A percentile compares a stretch with the other conserved stretches of the same genome.
These are phyloP conservation scores for Thielaviopsis musarum DNA, from an alignment of 2,329 filamentous ascomycete species.

Conservation along the genomic window DNA sequence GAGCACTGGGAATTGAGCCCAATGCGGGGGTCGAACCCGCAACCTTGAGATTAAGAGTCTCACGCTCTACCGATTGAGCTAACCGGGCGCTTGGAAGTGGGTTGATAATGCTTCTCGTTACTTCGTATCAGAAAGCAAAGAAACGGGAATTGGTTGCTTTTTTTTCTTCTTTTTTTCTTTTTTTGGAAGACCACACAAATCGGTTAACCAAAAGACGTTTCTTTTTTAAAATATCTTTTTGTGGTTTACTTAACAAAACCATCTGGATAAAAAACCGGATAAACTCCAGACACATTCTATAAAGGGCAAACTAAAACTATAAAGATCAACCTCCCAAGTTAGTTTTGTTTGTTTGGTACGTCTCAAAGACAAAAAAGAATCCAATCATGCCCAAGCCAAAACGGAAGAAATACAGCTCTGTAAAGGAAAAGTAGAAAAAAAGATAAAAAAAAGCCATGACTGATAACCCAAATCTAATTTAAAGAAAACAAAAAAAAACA, in stretches of 20 bases:
- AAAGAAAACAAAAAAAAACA: conserved; percentile 1
- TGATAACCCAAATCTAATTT: background rate
- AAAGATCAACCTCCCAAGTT: background rate
- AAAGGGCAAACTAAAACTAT: background rate
- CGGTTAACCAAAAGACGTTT: background rate
- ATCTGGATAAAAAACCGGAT: background rate
- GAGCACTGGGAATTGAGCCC: conserved; percentile 14
- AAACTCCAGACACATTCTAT: background rate
- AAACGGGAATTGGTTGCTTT: no score
- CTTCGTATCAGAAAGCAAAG: no score
- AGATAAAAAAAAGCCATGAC: background rate
- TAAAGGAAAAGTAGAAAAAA: background rate
- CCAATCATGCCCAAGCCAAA: background rate
- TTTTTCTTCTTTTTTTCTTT: no score
- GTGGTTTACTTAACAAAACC: no score
- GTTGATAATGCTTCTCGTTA: no score
- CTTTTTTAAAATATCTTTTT: no score
- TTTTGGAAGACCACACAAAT: no score
- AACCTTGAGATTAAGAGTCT: conserved; percentile 44
- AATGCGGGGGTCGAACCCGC: conserved; percentile 25
- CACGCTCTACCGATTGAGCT: conserved; percentile 59
- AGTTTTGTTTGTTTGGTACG: background rate
- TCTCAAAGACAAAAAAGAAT: background rate
- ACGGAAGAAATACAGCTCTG: background rate
- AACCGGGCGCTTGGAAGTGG: conserved; percentile 28